These are phyloP conservation scores for Hericium coralloides DNA, from an alignment of 768 basidiomycete species.

Conservation along the genomic window DNA sequence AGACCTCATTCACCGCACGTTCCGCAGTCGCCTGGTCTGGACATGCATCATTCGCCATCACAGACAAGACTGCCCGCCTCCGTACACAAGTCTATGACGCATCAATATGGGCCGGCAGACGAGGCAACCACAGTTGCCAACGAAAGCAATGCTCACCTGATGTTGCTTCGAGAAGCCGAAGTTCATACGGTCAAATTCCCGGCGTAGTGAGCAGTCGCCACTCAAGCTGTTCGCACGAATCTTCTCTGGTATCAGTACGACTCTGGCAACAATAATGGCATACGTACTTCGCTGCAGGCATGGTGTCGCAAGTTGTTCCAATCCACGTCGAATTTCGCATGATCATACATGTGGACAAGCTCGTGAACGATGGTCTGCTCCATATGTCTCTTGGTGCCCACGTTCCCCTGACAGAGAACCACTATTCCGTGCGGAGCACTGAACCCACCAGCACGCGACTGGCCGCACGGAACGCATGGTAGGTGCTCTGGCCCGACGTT, in stretches of 20 bases:
- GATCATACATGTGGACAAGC: conserved; percentile 91
- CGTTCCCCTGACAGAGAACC: conserved; percentile 77
- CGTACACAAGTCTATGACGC: conserved; percentile 73
- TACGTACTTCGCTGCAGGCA: conserved; percentile 89
- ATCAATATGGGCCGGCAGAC: conserved; percentile 8
- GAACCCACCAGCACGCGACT: conserved; percentile 72
- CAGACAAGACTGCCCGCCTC: conserved; percentile 76
- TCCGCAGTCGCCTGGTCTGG: conserved; percentile 71
- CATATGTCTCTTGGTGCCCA: conserved; percentile 78
- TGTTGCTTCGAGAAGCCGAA: conserved; percentile 87
- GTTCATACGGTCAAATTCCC: conserved; percentile 74
- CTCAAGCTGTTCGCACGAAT: conserved; percentile 92
- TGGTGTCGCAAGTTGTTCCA: conserved; percentile 89
- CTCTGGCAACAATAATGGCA: not conserved
- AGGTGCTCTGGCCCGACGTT: conserved; percentile 65
- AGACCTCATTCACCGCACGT: conserved; percentile 90
- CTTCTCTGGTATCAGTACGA: conserved; percentile 30
- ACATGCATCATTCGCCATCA: conserved; percentile 73
- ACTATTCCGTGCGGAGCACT: conserved; percentile 69
- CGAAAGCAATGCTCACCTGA: conserved; percentile 47
- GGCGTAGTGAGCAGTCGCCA: conserved; percentile 83
- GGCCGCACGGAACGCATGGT: conserved; percentile 78
- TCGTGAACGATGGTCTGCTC: conserved; percentile 93
- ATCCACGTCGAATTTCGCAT: conserved; percentile 89
- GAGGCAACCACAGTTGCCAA: conserved; percentile 1